These are phyloP conservation scores for Xylariales sp. DNA, from an alignment of 2,329 filamentous ascomycete genomes.

Conservation along the genomic window DNA sequence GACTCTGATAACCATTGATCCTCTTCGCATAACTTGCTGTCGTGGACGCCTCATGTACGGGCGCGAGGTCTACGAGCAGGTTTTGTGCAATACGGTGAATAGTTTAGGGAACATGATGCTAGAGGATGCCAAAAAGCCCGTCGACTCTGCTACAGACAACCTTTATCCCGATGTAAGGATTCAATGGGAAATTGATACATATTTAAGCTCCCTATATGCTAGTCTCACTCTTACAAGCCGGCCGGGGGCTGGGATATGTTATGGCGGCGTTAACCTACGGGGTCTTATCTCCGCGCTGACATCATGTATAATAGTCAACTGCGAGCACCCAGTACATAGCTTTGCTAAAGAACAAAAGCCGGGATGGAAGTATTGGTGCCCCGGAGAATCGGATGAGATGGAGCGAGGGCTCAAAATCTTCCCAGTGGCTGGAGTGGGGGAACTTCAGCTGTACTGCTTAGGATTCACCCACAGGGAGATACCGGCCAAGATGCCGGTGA, in stretches of 20 bases:
- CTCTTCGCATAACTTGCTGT: neutral
- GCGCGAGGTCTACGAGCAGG: neutral
- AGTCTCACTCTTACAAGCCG: neutral
- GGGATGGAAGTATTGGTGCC: neutral
- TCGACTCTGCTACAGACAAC: neutral
- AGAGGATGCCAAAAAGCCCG: no score
- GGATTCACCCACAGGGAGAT: neutral
- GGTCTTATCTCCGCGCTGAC: neutral
- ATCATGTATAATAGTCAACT: neutral
- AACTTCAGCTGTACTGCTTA: slow-evolving; percentile 15
- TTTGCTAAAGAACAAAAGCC: no score
- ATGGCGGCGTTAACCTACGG: neutral
- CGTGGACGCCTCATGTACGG: slow-evolving; percentile 13
- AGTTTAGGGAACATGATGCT: no score
- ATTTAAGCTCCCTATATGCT: neutral
- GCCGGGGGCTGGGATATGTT: neutral
- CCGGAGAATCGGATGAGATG: neutral
- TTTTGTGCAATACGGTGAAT: neutral
- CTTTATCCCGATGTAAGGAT: neutral
- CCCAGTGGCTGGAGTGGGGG: neutral
- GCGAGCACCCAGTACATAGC: neutral
- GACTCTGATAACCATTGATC: neutral
- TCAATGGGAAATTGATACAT: neutral
- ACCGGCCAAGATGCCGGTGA: neutral
- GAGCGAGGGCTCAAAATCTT: neutral